Base-by-base conservation (phyloP, 495 filamentous ascomycete genomes). In the Aspergillus ellipticus region DNA sequence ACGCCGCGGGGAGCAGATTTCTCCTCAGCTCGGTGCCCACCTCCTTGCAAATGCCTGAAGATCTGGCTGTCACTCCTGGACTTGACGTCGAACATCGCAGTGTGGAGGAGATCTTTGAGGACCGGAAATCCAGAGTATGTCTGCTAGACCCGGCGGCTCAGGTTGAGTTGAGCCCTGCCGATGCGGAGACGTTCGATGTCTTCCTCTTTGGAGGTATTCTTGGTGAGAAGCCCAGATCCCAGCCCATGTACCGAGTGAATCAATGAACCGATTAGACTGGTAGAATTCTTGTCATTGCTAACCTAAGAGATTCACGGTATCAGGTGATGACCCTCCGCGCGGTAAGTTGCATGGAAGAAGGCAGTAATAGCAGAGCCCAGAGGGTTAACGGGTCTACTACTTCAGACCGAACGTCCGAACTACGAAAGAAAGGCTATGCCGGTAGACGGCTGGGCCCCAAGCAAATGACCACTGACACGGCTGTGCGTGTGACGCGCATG, bases 381-480 rank as follows among this genome's bases (percentile, higher is more conserved):
- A 28, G 5, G 3, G 24, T 22, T 19, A 22, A 39, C 53, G 33
- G 55, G 26, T n/a, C n/a, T n/a, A 17, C 29, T 11, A 19, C 26
- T 52, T 6, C 56, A 96, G 95, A 98, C 73, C 85, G 94, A 39
- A 98, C 94, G 1, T 89, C 89, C 10, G 94, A 98, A 66, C 76
- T 98, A 47, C 84, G 94, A 21, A 90, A 89, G 66, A 95, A 96
- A 69, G 95, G 95, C 21, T 98, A 92, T 64, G 77, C 85, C 58
- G 92, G 93, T 42, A 86, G 94, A 52, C 82, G 92, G 56, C 78
- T 98, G 42, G 95, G 95, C 0, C 90, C 92, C 15, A 84, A 92
- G 61, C 94, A 98, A 72, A 97, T 98, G 94, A 97, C 94, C 8
- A 98, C 94, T 0, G 94, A 98, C 71, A 98, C 94, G 16, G 94